phyloP scores from a whole-genome alignment of 306 rosid species.

The Quercus mongolica region DNA sequence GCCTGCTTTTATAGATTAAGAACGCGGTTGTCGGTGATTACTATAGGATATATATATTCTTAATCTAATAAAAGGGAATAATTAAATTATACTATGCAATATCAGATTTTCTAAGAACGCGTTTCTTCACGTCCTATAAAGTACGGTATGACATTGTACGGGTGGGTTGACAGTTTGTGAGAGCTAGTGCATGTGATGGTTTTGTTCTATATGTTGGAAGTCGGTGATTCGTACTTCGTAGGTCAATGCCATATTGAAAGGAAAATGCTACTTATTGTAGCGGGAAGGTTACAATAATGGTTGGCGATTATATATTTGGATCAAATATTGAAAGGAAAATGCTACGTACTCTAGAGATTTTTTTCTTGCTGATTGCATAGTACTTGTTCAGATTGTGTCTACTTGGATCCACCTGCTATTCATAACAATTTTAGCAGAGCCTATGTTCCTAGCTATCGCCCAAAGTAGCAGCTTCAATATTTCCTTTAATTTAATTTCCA shows the following conservation, averaged over 20 bases:
- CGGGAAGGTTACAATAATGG: no score
- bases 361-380: no score
- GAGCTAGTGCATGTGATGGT: constrained; percentile 26
- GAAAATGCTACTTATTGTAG: neutral
- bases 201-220: neutral
- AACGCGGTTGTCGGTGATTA: constrained; percentile 67
- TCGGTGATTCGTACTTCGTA: constrained; percentile 21
- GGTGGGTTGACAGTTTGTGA: neutral
- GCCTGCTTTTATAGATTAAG: constrained; percentile 36
- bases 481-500: no score
- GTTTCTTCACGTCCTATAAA: constrained; percentile 18
- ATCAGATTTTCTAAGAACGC: constrained; percentile 7
- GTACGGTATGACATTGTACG: no score
- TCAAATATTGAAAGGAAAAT: neutral
- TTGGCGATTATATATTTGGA: no score
- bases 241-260: neutral
- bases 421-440: no score
- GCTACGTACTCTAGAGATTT: no score
- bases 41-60: neutral
- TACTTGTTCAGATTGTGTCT: no score
- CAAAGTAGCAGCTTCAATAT: no score
- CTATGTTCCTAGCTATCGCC: no score
- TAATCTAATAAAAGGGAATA: neutral
- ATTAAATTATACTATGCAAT: neutral
- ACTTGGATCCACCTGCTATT: no score